These are phyloP conservation scores for Solanum tarapatanum DNA, from an alignment of 257 asterid genomes.

Conservation along the genomic window DNA sequence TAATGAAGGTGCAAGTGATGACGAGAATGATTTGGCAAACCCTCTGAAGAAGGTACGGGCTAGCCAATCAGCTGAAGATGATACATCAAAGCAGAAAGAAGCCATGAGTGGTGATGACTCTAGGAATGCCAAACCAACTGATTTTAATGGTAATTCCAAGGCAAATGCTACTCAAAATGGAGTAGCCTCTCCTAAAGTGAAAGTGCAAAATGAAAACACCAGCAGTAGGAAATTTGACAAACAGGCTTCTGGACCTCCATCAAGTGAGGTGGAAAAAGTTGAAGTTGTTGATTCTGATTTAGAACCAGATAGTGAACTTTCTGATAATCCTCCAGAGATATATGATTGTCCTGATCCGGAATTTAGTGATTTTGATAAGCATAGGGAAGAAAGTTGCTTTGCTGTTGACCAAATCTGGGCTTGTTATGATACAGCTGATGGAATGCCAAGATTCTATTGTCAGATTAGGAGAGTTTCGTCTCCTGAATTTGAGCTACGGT, in stretches of 20 bases:
- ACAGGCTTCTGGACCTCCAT: slow-evolving; percentile 1
- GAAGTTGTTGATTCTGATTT: slow-evolving; percentile 33
- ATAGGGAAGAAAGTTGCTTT: slow-evolving; percentile 30
- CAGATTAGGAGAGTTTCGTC: slow-evolving; percentile 30
- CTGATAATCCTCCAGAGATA: neutral
- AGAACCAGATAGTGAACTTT: slow-evolving; percentile 14
- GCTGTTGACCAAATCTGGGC: slow-evolving; percentile 67
- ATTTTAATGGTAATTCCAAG: slow-evolving; percentile 12
- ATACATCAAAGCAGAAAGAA: slow-evolving; percentile 9
- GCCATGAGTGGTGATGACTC: slow-evolving; percentile 5
- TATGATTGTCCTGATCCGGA: slow-evolving; percentile 53
- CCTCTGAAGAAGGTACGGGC: slow-evolving; percentile 21
- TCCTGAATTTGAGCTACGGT: slow-evolving; percentile 33
- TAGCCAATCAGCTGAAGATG: slow-evolving; percentile 18
- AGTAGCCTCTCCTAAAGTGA: slow-evolving; percentile 13
- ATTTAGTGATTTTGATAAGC: slow-evolving; percentile 57
- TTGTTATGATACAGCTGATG: slow-evolving; percentile 51
- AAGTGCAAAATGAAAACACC: slow-evolving; percentile 6
- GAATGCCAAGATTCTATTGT: slow-evolving; percentile 80
- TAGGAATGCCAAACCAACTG: slow-evolving; percentile 6
- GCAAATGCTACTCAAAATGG: slow-evolving; percentile 9
- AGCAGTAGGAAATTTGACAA: slow-evolving; percentile 3
- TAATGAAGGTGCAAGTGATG: slow-evolving; percentile 41
- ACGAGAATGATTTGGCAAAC: slow-evolving; percentile 19
- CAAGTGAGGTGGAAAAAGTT: slow-evolving; percentile 13